Conservation (phyloP, 192 early-diverging fungal genomes). For the Lobulomyces angularis region DNA sequence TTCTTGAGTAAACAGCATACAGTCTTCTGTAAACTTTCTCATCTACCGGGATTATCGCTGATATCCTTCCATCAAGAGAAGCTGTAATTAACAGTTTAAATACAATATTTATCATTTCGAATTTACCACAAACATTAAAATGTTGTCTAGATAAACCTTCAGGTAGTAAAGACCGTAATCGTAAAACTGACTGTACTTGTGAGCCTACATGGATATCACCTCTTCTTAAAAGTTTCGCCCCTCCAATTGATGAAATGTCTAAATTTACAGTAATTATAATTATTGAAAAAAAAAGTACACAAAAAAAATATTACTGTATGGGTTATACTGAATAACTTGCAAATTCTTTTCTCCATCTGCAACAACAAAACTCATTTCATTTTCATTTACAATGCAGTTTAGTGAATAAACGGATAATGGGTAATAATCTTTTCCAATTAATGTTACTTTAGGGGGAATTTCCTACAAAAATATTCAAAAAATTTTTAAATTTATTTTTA, state of each 20-base stretch:
- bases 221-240: slow-evolving; percentile 75
- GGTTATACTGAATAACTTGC: slow-evolving; percentile 72
- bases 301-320: slow-evolving; percentile 53
- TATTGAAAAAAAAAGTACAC: not conserved
- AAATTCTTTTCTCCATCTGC: slow-evolving; percentile 74
- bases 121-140: slow-evolving; percentile 7
- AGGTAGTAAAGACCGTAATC: slow-evolving; percentile 33
- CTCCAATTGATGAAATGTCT: slow-evolving; percentile 80
- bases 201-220: slow-evolving; percentile 81
- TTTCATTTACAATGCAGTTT: slow-evolving; percentile 70
- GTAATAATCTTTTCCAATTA: slow-evolving; percentile 82
- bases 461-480: slow-evolving; percentile 34
- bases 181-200: slow-evolving; percentile 56
- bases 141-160: slow-evolving; percentile 18
- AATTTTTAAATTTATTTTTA: not conserved
- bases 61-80: slow-evolving; percentile 58
- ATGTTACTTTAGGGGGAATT: slow-evolving; percentile 74
- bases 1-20: slow-evolving; percentile 65
- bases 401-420: slow-evolving; percentile 58
- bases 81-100: slow-evolving; percentile 25
- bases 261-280: slow-evolving; percentile 2
- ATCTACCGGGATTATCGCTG: slow-evolving; percentile 58
- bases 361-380: slow-evolving; percentile 58
- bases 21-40: slow-evolving; percentile 90
- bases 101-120: slow-evolving; percentile 12